Evolutionary conservation across 2,329 filamentous ascomycete species (phyloP), one percentile per base, ranked within the genome.

Genomic region (Lachnellula hyalina): DNA sequence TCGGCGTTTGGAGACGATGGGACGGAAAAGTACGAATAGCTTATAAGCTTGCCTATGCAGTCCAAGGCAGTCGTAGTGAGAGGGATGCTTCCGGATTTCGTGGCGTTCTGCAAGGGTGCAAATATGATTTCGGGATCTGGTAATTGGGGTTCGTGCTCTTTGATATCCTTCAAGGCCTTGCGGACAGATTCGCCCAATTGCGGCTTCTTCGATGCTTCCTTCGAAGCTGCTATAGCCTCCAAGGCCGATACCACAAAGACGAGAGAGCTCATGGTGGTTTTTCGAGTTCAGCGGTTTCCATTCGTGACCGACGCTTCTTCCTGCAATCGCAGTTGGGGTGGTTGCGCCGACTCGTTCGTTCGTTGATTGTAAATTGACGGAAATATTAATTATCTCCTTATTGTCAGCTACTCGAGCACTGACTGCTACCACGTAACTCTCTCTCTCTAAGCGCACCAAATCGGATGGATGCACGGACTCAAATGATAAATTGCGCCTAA

Each of bases 41-140:
- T 96, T 70, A 97, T 97, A 60, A 99, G 85, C 77, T 99, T 99
- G 67, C 95, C 94, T 66, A 99, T 96, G 74, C 93, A 97, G 74
- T 99, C 94, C 67, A 99, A 83, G 6, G 94, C 92, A 38, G 89
- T 89, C 21, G 91, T 96, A 57, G 91, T 89, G 47, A 99, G 79
- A 55, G 90, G 84, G 51, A 93, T 86, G 66, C 90, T 96, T 65
- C 86, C 83, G 9, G 90, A 87, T 70, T 91, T 90, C 36, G 92
- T 93, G 47, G 95, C 94, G 42, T 97, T 81, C 68, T 95, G 89
- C 34, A 99, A 75, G 14, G 94, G 94, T 62, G 87, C 85, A 68
- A 99, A 99, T 64, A 99, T 85, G 54, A 96, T 77, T 71, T 97
- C 91, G 35, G 95, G 92, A 67, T 95, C 89, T 67, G 95, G 90